Evolutionary conservation across 176 grass and related monocot genomes (phyloP).

Genomic region (Themeda triandra): DNA sequence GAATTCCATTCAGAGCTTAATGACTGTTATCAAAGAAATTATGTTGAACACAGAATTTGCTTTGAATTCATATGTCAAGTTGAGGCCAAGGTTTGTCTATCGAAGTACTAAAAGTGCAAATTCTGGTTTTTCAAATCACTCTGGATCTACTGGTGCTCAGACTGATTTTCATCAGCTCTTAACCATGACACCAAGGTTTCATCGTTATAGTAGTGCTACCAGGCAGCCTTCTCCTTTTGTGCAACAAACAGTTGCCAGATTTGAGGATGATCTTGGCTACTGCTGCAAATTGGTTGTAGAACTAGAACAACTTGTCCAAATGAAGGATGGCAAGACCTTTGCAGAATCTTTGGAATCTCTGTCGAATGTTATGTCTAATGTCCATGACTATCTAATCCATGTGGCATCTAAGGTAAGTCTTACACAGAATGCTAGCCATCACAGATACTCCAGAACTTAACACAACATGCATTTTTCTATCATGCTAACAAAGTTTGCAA

Average conservation of each 20-base stretch:
- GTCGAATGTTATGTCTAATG: conserved; percentile 68
- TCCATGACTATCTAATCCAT: conserved; percentile 86
- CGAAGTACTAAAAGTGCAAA: conserved; percentile 40
- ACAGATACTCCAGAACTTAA: background rate
- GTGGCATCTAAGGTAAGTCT: conserved; percentile 76
- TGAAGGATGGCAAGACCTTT: conserved; percentile 47
- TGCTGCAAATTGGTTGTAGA: conserved; percentile 66
- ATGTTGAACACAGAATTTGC: conserved; percentile 55
- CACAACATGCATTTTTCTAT: background rate
- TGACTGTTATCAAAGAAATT: conserved; percentile 44
- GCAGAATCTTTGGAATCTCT: conserved; percentile 51
- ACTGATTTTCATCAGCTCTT: conserved; percentile 37
- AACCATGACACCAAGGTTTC: conserved; percentile 32
- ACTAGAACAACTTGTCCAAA: conserved; percentile 70
- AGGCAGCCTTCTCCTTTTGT: conserved; percentile 68
- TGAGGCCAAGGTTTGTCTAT: conserved; percentile 46
- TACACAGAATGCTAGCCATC: background rate
- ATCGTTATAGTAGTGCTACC: conserved; percentile 48
- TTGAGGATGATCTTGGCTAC: conserved; percentile 59
- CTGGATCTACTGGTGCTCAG: conserved; percentile 5
- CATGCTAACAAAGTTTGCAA: background rate
- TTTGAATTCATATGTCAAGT: conserved; percentile 57
- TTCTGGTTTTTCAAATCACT: background rate
- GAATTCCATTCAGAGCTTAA: conserved; percentile 47
- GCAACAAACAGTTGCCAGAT: conserved; percentile 55